A percentile compares a stretch with the other conserved stretches of the same genome.
Evolutionary conservation across 139 green algal species (phyloP).

Genomic region (Eudorina sp.): DNA sequence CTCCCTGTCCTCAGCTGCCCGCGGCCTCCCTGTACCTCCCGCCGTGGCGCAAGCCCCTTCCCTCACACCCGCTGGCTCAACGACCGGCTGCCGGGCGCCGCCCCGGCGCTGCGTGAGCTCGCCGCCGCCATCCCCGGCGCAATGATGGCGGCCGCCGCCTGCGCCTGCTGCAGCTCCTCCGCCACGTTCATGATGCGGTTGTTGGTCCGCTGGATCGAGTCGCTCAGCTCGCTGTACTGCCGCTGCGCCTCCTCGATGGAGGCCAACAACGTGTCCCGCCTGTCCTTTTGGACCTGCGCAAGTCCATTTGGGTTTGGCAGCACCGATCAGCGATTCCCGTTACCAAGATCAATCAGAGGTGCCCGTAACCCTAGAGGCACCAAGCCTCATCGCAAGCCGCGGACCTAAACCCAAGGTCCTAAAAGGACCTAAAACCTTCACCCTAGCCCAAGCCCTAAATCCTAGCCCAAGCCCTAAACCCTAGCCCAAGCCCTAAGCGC

Average conservation of each 20-base stretch:
- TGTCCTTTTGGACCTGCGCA: conserved; percentile 47
- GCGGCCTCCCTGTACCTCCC: background rate
- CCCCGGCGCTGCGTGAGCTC: background rate
- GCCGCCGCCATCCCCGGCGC: background rate
- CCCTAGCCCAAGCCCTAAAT: background rate
- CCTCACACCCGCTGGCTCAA: background rate
- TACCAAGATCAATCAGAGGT: too few species aligned
- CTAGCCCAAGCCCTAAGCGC: background rate
- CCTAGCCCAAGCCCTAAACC: too few species aligned
- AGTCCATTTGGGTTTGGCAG: too few species aligned
- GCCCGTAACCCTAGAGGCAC: too few species aligned
- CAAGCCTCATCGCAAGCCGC: too few species aligned
- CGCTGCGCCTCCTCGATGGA: conserved; percentile 42
- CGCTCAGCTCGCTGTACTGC: conserved; percentile 34
- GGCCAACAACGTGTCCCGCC: background rate
- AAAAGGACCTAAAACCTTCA: background rate
- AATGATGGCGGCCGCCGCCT: conserved; percentile 20
- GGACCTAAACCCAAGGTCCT: too few species aligned
- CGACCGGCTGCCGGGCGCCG: background rate
- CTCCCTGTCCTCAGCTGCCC: too few species aligned
- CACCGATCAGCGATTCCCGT: too few species aligned
- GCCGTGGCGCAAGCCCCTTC: background rate
- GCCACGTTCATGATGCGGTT: conserved; percentile 28
- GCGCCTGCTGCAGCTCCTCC: conserved; percentile 47
- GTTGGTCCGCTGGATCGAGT: conserved; percentile 50